Conservation (phyloP, 1,139 yeast genomes). For the Diutina scorzettiae region DNA sequence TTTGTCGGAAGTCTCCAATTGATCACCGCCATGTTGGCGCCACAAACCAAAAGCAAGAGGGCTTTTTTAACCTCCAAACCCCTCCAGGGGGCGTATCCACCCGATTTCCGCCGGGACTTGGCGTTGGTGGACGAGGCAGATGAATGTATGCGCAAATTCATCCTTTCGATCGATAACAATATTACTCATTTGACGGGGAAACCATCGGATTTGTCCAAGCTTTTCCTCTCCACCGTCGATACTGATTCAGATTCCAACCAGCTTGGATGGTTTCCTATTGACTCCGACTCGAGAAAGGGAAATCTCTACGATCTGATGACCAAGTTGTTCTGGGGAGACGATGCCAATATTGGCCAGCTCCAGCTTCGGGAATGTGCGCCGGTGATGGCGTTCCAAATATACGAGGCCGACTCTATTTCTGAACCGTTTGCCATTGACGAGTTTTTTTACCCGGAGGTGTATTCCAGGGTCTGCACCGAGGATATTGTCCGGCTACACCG, state of each 20-base stretch:
- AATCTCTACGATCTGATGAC: constrained; percentile 1
- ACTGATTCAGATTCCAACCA: background rate
- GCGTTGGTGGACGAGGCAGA: background rate
- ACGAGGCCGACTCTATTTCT: background rate
- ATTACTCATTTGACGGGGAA: background rate
- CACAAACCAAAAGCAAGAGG: background rate
- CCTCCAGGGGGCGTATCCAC: background rate
- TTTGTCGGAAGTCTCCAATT: background rate
- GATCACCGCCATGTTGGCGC: background rate
- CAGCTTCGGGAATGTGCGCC: background rate
- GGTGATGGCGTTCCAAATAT: background rate
- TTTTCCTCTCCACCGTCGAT: background rate
- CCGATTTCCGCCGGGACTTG: constrained; percentile 1
- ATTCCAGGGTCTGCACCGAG: background rate
- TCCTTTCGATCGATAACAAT: background rate
- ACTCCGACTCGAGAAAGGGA: background rate
- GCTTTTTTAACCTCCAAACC: background rate
- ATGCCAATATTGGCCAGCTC: background rate
- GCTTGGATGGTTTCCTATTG: background rate
- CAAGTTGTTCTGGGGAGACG: background rate
- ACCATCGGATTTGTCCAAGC: background rate
- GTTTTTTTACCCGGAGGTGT: background rate
- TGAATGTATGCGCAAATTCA: background rate
- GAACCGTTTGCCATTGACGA: constrained; percentile 3
- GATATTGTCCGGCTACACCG: background rate